phyloP scores from a whole-genome alignment of 305 asterid genomes.

The Withania somnifera region DNA sequence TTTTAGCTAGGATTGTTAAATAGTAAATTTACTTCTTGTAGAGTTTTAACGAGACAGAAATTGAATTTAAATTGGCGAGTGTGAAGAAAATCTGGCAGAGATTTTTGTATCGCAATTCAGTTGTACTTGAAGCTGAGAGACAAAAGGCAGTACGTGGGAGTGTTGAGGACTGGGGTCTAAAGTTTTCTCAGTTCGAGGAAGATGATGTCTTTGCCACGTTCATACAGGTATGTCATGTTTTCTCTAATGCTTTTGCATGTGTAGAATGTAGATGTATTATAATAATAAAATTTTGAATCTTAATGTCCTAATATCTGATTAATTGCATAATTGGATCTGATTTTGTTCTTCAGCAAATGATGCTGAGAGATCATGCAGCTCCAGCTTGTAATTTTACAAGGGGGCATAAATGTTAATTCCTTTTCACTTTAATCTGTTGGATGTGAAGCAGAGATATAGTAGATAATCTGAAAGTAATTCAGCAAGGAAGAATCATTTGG shows the following conservation, averaged over 20 bases:
- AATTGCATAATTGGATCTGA: neutral
- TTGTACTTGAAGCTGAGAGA: conserved; percentile 83
- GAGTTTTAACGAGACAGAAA: conserved; percentile 69
- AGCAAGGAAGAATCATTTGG: neutral
- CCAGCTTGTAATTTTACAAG: neutral
- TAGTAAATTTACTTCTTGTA: conserved; percentile 15
- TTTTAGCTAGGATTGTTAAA: neutral
- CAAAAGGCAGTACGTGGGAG: conserved; percentile 45
- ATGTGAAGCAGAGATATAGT: neutral
- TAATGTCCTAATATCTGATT: neutral
- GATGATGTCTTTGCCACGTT: conserved; percentile 76
- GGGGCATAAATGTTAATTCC: neutral
- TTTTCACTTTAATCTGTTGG: neutral
- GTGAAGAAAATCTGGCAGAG: conserved; percentile 88
- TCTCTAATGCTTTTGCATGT: neutral
- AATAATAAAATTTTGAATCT: neutral
- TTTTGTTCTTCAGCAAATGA: neutral
- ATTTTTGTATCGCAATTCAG: conserved; percentile 70
- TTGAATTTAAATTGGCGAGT: conserved; percentile 58
- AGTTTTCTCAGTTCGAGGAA: conserved; percentile 44
- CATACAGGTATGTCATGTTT: conserved; percentile 47
- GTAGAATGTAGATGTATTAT: neutral
- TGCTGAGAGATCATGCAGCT: neutral
- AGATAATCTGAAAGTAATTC: neutral
- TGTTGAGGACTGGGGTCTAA: conserved; percentile 55